Percentiles rank a stretch among this genome's conserved stretches.
phyloP scores from a whole-genome alignment of 2,329 filamentous ascomycete genomes.

The Aureobasidium sp. region DNA sequence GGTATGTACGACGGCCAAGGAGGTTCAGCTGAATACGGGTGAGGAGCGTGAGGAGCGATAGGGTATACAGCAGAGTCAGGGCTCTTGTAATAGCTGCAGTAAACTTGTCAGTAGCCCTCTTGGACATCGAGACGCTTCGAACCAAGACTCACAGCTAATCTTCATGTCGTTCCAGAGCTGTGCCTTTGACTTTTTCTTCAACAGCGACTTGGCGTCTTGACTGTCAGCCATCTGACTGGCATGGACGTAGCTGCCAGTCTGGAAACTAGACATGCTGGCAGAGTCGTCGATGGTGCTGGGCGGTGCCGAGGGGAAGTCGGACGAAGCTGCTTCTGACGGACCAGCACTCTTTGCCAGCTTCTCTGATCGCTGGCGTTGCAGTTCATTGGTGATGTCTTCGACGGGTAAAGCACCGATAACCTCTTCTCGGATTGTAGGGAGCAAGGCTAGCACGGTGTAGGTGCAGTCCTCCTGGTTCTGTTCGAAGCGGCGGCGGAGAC shows the following conservation, averaged over 20 bases:
- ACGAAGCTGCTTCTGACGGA: conserved; percentile 49
- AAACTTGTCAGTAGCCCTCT: conserved; percentile 16
- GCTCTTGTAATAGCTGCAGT: conserved; percentile 73
- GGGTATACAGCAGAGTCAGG: conserved; percentile 86
- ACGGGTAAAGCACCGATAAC: conserved; percentile 83
- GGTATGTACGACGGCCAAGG: conserved; percentile 87
- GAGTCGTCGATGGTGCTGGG: conserved; percentile 73
- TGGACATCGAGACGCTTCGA: not conserved
- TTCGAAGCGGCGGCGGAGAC: conserved; percentile 89
- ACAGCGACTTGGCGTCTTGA: conserved; percentile 36
- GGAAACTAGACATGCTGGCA: conserved; percentile 66
- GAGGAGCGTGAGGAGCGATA: conserved; percentile 81
- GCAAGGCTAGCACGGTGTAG: conserved; percentile 90
- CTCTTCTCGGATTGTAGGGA: conserved; percentile 86
- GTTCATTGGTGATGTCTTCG: conserved; percentile 84
- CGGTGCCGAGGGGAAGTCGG: conserved; percentile 50
- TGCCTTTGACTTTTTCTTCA: conserved; percentile 72
- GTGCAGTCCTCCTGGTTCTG: conserved; percentile 99
- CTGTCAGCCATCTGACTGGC: conserved; percentile 64
- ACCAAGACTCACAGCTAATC: conserved; percentile 66
- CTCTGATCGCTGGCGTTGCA: conserved; percentile 86
- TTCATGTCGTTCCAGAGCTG: conserved; percentile 98
- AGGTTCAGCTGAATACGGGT: conserved; percentile 96
- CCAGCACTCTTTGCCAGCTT: conserved; percentile 55
- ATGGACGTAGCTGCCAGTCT: conserved; percentile 77